Evolutionary conservation across 441 rosid species (phyloP).

Genomic region (Gossypium gossypioides): DNA sequence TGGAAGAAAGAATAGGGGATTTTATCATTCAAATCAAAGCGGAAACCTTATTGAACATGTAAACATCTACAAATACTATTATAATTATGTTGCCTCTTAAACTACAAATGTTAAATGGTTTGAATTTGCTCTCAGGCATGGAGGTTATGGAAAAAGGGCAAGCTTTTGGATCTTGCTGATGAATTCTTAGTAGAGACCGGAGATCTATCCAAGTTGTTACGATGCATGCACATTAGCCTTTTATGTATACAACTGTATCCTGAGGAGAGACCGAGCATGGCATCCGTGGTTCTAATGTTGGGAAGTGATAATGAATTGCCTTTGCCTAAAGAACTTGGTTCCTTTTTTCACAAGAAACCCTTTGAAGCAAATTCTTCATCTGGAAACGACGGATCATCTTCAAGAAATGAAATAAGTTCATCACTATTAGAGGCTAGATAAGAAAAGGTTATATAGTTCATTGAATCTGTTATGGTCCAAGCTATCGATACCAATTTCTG

Average conservation of each 20-base stretch:
- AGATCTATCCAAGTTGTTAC: constrained; percentile 7
- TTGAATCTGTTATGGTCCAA: background rate
- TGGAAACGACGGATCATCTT: background rate
- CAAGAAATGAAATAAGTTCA: background rate
- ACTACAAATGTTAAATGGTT: background rate
- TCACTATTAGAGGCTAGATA: background rate
- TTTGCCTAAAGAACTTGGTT: constrained; percentile 33
- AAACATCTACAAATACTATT: background rate
- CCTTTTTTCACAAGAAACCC: constrained; percentile 22
- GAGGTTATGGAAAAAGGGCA: constrained; percentile 27
- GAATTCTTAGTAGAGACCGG: background rate
- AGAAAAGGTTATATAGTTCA: background rate
- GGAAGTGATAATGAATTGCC: constrained; percentile 25
- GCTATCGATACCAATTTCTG: background rate
- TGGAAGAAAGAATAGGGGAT: constrained; percentile 18
- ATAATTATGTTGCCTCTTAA: background rate
- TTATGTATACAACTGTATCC: constrained; percentile 22
- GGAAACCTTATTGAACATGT: constrained; percentile 24
- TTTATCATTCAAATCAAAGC: background rate
- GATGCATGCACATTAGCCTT: constrained; percentile 26
- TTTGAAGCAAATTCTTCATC: constrained; percentile 19
- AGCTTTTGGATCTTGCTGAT: constrained; percentile 22
- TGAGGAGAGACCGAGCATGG: constrained; percentile 31
- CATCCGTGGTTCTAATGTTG: constrained; percentile 25
- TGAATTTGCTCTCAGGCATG: constrained; percentile 25